A percentile compares a stretch with the other conserved stretches of the same genome.
Evolutionary conservation across 805 yeast species (phyloP).

Genomic region (Cyberlindnera subsufficiens): DNA sequence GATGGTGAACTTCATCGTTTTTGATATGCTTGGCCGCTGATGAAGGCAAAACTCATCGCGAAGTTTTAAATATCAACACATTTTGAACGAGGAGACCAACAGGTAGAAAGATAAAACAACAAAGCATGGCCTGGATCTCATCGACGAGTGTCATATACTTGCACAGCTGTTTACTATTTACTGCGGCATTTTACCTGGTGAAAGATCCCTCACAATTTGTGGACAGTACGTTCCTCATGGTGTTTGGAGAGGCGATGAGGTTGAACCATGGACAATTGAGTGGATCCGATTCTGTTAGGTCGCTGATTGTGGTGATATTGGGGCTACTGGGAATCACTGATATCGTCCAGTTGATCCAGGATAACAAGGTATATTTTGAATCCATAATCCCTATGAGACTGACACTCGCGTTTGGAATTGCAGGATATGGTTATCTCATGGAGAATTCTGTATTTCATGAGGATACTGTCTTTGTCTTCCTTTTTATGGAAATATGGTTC

Average conservation of each 20-base stretch:
- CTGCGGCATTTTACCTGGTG: conserved; percentile 39
- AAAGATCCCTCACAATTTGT: conserved; percentile 42
- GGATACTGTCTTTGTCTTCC: conserved; percentile 51
- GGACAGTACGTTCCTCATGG: conserved; percentile 40
- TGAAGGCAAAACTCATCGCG: neutral
- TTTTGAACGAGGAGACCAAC: neutral
- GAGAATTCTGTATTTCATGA: conserved; percentile 45
- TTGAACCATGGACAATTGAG: conserved; percentile 3
- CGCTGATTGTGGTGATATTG: conserved; percentile 36
- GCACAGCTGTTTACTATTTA: conserved; percentile 39
- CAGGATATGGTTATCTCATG: conserved; percentile 42
- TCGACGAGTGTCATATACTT: conserved; percentile 41
- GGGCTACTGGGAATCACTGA: conserved; percentile 43
- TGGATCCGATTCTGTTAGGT: neutral
- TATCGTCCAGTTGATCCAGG: conserved; percentile 49
- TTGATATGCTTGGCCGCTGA: neutral
- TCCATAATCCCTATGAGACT: conserved; percentile 56
- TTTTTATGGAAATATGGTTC: conserved; percentile 63
- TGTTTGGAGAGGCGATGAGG: conserved; percentile 50
- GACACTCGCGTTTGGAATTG: conserved; percentile 41
- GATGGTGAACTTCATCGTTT: neutral
- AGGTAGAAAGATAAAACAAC: neutral
- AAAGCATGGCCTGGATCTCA: conserved; percentile 44
- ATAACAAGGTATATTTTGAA: conserved; percentile 45
- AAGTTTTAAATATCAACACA: neutral